phyloP scores from a whole-genome alignment of 306 rosid species.

The Senna tora region DNA sequence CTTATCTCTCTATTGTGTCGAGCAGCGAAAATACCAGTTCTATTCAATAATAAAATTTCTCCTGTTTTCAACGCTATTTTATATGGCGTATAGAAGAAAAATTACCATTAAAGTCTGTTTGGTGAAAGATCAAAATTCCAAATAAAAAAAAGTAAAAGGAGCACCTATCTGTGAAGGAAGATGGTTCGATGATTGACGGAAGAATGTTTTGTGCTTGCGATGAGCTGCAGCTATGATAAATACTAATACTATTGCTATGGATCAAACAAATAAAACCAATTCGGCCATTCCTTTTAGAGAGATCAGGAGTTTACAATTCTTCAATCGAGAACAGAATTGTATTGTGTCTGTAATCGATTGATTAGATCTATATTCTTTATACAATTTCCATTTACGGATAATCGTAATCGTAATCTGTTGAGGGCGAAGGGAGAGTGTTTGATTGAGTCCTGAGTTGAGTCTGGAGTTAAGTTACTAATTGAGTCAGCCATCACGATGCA shows the following conservation, averaged over 20 bases:
- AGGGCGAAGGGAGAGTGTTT: neutral
- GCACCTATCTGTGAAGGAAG: neutral
- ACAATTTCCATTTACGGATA: neutral
- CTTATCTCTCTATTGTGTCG: too few species aligned
- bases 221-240: neutral
- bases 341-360: neutral
- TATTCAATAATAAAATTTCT: too few species aligned
- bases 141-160: neutral
- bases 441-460: neutral
- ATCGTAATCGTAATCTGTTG: neutral
- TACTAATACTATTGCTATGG: neutral
- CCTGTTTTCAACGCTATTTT: too few species aligned
- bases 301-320: neutral
- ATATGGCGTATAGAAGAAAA: too few species aligned
- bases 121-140: neutral
- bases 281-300: conserved; percentile 2
- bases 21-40: too few species aligned
- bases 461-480: neutral
- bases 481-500: conserved; percentile 20
- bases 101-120: neutral
- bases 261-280: neutral
- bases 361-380: neutral
- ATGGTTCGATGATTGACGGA: neutral
- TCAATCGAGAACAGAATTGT: neutral
- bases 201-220: neutral